Conservation (phyloP, 352 stramenopile genomes). For the Phytopythium aichiense region DNA sequence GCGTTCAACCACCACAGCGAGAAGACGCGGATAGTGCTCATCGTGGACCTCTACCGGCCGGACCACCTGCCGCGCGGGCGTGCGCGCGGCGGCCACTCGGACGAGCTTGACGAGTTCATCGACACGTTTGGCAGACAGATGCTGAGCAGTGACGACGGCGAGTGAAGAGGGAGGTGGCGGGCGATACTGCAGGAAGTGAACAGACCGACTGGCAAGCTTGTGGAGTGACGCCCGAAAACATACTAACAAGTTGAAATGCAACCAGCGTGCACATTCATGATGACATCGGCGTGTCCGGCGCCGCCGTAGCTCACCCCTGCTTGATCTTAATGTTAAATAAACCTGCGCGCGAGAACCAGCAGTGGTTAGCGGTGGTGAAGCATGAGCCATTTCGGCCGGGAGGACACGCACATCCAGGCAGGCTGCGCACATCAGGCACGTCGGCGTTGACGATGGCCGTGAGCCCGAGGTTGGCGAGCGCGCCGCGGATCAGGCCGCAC, state of each 20-base stretch:
- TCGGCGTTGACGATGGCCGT: constrained; percentile 94
- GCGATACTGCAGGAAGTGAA: neutral
- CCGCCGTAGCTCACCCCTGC: constrained; percentile 27
- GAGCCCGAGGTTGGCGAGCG: constrained; percentile 94
- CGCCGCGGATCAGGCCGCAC: constrained; percentile 93
- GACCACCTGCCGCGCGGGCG: constrained; percentile 73
- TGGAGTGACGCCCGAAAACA: neutral
- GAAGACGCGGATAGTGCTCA: constrained; percentile 73
- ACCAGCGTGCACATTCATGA: neutral
- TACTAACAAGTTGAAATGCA: constrained; percentile 2
- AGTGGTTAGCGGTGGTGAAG: neutral
- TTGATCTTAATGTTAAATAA: constrained; percentile 93
- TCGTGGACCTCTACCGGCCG: constrained; percentile 86
- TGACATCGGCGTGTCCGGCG: neutral
- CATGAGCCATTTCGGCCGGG: neutral
- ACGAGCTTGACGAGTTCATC: constrained; percentile 90
- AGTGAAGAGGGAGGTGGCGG: neutral
- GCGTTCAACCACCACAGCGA: constrained; percentile 77
- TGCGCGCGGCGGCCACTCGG: constrained; percentile 78
- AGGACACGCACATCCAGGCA: constrained; percentile 86
- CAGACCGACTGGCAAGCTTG: neutral
- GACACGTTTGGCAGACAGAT: constrained; percentile 65
- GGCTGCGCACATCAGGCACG: constrained; percentile 85
- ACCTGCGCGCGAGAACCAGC: constrained; percentile 36
- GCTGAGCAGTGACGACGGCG: constrained; percentile 14